Percentiles rank a stretch among this genome's conserved stretches.
Conservation (phyloP, 495 filamentous ascomycete species). For the Parmelia sp. region DNA sequence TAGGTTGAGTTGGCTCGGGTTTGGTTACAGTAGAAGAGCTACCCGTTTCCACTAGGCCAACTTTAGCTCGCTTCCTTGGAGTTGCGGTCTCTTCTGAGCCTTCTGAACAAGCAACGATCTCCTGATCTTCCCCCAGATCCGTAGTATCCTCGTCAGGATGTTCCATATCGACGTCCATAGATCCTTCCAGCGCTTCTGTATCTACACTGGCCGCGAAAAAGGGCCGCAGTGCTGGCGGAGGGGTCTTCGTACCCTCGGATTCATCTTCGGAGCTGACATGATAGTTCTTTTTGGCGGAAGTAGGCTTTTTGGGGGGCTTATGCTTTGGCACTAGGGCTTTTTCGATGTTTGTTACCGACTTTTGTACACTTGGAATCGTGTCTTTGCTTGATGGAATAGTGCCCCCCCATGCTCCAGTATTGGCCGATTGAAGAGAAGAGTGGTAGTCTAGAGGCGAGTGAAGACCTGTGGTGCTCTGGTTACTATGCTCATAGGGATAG, state of each 20-base stretch:
- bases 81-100: slow-evolving; percentile 16
- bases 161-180: slow-evolving; percentile 30
- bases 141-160: slow-evolving; percentile 29
- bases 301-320: slow-evolving; percentile 17
- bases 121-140: slow-evolving; percentile 29
- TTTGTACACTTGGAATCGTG: background rate
- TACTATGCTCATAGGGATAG: slow-evolving; percentile 11
- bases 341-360: background rate
- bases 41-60: slow-evolving; percentile 15
- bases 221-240: slow-evolving; percentile 9
- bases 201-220: slow-evolving; percentile 16
- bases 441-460: background rate
- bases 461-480: slow-evolving; percentile 8
- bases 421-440: background rate
- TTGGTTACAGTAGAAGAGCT: slow-evolving; percentile 1
- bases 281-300: slow-evolving; percentile 4
- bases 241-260: slow-evolving; percentile 9
- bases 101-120: slow-evolving; percentile 31
- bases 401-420: background rate
- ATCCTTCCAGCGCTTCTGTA: slow-evolving; percentile 21
- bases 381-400: background rate
- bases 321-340: slow-evolving; percentile 5
- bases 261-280: slow-evolving; percentile 18
- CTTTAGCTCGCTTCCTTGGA: slow-evolving; percentile 24
- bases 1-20: background rate